Percentiles rank a stretch among this genome's conserved stretches.
Conservation (phyloP, 2,329 filamentous ascomycete genomes). For the Aspergillus niger region DNA sequence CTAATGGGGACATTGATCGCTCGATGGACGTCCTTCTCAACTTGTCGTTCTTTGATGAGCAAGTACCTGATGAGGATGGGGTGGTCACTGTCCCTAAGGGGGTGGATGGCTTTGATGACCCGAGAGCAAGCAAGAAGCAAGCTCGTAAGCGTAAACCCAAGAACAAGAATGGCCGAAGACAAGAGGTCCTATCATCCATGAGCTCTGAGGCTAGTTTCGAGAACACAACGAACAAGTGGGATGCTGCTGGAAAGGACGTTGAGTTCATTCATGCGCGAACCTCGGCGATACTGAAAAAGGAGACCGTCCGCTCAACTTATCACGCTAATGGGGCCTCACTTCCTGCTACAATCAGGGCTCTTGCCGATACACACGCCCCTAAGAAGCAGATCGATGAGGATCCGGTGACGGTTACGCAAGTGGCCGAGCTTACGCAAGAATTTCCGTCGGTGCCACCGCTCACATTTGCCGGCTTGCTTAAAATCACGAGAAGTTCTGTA, state of each 20-base stretch:
- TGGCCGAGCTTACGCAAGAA: conserved; percentile 56
- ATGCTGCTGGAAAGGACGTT: conserved; percentile 58
- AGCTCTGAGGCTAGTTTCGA: conserved; percentile 19
- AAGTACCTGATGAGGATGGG: conserved; percentile 54
- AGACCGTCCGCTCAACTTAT: conserved; percentile 59
- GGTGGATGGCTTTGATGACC: conserved; percentile 76
- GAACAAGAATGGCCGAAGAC: conserved; percentile 36
- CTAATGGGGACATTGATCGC: conserved; percentile 64
- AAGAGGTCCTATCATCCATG: conserved; percentile 16
- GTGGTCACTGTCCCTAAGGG: conserved; percentile 61
- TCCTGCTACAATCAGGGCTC: conserved; percentile 55
- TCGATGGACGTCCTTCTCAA: conserved; percentile 82
- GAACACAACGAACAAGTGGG: conserved; percentile 57
- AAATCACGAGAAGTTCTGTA: conserved; percentile 59
- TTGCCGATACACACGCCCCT: conserved; percentile 54
- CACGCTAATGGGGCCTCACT: conserved; percentile 60
- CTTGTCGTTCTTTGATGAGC: conserved; percentile 73
- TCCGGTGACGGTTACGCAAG: conserved; percentile 49
- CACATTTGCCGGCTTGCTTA: conserved; percentile 56
- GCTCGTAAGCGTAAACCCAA: conserved; percentile 46
- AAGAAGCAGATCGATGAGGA: conserved; percentile 43
- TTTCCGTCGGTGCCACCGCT: conserved; percentile 55
- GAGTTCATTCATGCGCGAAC: conserved; percentile 61
- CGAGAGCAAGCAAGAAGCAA: conserved; percentile 46
- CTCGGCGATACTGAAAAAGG: conserved; percentile 48